Evolutionary conservation across 1,139 yeast genomes (phyloP).

Genomic region (Suhomyces taliae): DNA sequence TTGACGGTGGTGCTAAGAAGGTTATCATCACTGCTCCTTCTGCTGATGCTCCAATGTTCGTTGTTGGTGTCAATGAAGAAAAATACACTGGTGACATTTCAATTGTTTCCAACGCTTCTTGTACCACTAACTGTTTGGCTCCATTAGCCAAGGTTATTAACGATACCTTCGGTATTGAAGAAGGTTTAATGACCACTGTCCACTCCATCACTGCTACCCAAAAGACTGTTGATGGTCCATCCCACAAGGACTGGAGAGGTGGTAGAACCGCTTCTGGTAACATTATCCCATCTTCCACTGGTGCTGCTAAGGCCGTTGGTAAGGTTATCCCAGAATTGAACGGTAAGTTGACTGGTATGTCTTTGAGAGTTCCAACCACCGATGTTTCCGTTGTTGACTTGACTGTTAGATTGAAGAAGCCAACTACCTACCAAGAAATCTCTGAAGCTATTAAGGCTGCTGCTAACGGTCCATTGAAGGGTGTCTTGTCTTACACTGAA

Average conservation of each 20-base stretch:
- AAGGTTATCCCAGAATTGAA: constrained; percentile 84
- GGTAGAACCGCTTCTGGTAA: constrained; percentile 90
- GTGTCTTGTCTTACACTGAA: constrained; percentile 79
- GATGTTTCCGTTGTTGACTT: constrained; percentile 81
- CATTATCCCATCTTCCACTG: constrained; percentile 88
- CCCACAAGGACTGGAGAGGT: constrained; percentile 95
- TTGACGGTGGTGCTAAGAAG: constrained; percentile 87
- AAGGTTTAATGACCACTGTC: constrained; percentile 89
- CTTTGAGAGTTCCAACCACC: constrained; percentile 84
- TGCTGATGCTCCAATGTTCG: constrained; percentile 86
- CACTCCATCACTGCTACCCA: constrained; percentile 91
- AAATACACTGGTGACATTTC: constrained; percentile 68
- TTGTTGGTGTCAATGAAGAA: constrained; percentile 77
- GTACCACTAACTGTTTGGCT: constrained; percentile 90
- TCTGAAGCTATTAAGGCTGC: constrained; percentile 69
- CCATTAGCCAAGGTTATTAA: constrained; percentile 83
- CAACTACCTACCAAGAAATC: constrained; percentile 75
- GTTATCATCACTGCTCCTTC: constrained; percentile 89
- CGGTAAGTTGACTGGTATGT: constrained; percentile 89
- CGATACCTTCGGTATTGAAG: constrained; percentile 78
- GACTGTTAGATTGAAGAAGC: constrained; percentile 67
- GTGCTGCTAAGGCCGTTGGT: constrained; percentile 94
- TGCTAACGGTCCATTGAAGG: constrained; percentile 69
- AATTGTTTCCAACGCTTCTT: constrained; percentile 82
- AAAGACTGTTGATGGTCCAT: constrained; percentile 90